These are phyloP conservation scores for Mesostigma viride DNA, from an alignment of 139 green algal species.

Conservation along the genomic window DNA sequence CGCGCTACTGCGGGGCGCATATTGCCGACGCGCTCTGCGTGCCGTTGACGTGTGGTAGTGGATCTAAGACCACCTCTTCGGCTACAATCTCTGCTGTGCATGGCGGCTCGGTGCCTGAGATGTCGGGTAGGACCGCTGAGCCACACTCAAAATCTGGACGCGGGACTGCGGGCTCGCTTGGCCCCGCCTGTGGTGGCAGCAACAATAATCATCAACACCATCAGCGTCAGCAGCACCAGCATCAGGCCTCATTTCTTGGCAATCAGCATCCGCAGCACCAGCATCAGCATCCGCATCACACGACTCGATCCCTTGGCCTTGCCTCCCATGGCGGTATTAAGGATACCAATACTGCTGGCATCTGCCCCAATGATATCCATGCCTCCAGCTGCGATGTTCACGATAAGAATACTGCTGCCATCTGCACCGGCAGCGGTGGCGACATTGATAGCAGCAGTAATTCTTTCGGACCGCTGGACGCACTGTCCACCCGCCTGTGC, in stretches of 20 bases:
- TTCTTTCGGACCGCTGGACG: conserved; percentile 35
- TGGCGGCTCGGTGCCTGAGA: neutral
- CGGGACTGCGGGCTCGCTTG: neutral
- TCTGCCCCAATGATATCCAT: neutral
- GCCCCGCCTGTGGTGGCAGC: neutral
- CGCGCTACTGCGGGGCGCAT: conserved; percentile 41
- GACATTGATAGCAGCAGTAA: conserved; percentile 33
- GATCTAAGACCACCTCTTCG: neutral
- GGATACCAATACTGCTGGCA: neutral
- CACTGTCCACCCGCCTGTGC: conserved; percentile 45
- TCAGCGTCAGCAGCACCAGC: no score
- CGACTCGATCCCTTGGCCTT: no score
- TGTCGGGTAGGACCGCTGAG: neutral
- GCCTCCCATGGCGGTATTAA: no score
- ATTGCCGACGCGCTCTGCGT: neutral
- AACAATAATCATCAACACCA: no score
- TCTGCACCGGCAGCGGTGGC: conserved; percentile 10
- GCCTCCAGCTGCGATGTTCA: neutral
- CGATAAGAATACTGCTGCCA: neutral
- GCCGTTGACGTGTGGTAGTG: neutral
- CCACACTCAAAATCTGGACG: neutral
- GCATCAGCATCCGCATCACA: no score
- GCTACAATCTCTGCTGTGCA: neutral
- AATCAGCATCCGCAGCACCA: no score
- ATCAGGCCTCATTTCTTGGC: no score